phyloP scores from a whole-genome alignment of 2,329 filamentous ascomycete genomes.

The Nigrospora sphaerica region DNA sequence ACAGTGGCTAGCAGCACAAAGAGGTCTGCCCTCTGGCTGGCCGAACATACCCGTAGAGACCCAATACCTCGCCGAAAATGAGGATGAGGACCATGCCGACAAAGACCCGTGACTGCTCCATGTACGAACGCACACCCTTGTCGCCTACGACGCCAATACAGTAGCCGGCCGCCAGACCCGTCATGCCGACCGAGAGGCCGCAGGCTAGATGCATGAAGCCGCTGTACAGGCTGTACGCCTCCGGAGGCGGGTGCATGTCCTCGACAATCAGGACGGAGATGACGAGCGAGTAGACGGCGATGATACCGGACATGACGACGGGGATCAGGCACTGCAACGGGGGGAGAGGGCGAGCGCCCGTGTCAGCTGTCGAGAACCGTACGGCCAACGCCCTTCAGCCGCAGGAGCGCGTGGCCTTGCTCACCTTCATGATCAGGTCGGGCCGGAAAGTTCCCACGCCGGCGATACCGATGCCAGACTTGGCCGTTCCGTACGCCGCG shows the following conservation, averaged over 20 bases:
- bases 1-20: conserved; percentile 6
- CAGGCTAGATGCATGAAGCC: conserved; percentile 92
- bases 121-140: conserved; percentile 86
- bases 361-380: background rate
- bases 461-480: conserved; percentile 81
- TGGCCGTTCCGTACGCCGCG: conserved; percentile 81
- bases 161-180: conserved; percentile 90
- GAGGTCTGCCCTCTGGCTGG: conserved; percentile 19
- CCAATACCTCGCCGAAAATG: conserved; percentile 96
- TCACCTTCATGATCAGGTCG: conserved; percentile 86
- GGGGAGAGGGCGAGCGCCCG: background rate
- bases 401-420: conserved; percentile 10
- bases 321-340: conserved; percentile 65
- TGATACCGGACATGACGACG: conserved; percentile 98
- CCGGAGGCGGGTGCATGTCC: conserved; percentile 68
- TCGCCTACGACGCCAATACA: conserved; percentile 95
- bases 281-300: conserved; percentile 95
- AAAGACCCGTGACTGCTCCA: conserved; percentile 93
- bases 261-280: conserved; percentile 93
- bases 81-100: conserved; percentile 98
- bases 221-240: conserved; percentile 76
- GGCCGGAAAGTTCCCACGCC: conserved; percentile 80
- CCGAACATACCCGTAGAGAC: conserved; percentile 74
- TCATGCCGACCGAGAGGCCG: conserved; percentile 84
- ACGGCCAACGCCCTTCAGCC: background rate